phyloP scores from a whole-genome alignment of 805 yeast species.

The Monosporozyma yasuniensis region DNA sequence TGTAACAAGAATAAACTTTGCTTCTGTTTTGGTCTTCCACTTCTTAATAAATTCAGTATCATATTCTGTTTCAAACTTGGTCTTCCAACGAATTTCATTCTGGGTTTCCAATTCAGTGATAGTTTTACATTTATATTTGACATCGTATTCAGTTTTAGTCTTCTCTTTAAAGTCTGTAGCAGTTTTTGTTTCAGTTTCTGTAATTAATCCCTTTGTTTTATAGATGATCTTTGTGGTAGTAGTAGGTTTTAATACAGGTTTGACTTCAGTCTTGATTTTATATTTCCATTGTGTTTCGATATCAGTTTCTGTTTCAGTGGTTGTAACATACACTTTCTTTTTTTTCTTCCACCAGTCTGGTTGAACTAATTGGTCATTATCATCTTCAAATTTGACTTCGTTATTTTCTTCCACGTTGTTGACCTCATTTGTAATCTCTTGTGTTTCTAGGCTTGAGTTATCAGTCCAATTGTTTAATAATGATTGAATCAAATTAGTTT shows the following conservation, averaged over 20 bases:
- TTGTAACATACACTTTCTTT: slow-evolving; percentile 2
- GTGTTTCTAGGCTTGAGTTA: background rate
- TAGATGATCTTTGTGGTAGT: slow-evolving; percentile 8
- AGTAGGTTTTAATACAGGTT: background rate
- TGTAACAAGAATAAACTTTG: slow-evolving; percentile 23
- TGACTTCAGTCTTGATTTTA: background rate
- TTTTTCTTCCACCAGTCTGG: slow-evolving; percentile 5
- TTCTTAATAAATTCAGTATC: slow-evolving; percentile 9
- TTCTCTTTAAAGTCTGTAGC: slow-evolving; percentile 8
- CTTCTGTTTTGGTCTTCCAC: slow-evolving; percentile 20
- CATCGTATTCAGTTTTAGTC: slow-evolving; percentile 9
- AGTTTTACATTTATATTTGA: slow-evolving; percentile 3
- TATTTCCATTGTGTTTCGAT: slow-evolving; percentile 4
- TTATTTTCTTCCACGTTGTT: background rate
- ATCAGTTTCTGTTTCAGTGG: slow-evolving; percentile 7
- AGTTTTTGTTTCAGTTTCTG: slow-evolving; percentile 4
- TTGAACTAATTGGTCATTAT: background rate
- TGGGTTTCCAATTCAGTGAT: slow-evolving; percentile 11
- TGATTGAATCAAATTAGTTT: slow-evolving; percentile 3
- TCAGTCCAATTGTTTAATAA: background rate
- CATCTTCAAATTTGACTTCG: background rate
- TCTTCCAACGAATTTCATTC: slow-evolving; percentile 6
- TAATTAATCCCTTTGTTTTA: slow-evolving; percentile 2
- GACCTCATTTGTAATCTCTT: background rate
- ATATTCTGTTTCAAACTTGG: slow-evolving; percentile 3